These are phyloP conservation scores for Escovopsis sp. DNA, from an alignment of 2,329 filamentous ascomycete species.

Conservation along the genomic window DNA sequence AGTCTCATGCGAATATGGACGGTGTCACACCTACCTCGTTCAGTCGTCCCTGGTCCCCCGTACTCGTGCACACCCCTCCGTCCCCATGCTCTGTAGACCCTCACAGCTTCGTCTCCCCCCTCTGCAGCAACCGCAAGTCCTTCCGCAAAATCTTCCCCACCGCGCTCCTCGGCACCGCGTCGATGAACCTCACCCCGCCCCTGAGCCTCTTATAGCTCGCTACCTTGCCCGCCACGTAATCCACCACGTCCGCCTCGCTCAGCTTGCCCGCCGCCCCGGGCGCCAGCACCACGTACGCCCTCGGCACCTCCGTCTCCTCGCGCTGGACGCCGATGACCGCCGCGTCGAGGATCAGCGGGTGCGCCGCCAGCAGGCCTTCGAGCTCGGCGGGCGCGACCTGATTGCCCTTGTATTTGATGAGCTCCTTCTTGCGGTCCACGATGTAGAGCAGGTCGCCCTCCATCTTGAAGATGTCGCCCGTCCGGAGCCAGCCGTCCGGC, in stretches of 20 bases:
- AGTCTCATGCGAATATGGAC: no score
- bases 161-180: slow-evolving; percentile 52
- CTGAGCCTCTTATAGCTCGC: slow-evolving; percentile 49
- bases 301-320: slow-evolving; percentile 31
- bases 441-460: slow-evolving; percentile 59
- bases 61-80: no score
- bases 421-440: slow-evolving; percentile 65
- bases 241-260: slow-evolving; percentile 11
- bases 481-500: slow-evolving; percentile 51
- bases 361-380: slow-evolving; percentile 28
- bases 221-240: slow-evolving; percentile 13
- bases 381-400: slow-evolving; percentile 54
- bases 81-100: background rate
- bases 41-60: no score
- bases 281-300: slow-evolving; percentile 20
- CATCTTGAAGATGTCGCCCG: slow-evolving; percentile 62
- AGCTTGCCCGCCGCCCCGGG: slow-evolving; percentile 10
- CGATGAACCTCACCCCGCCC: slow-evolving; percentile 51
- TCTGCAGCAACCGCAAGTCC: slow-evolving; percentile 19
- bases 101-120: slow-evolving; percentile 17
- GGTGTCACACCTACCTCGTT: no score
- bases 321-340: slow-evolving; percentile 44
- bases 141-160: slow-evolving; percentile 31
- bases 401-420: slow-evolving; percentile 40
- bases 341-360: slow-evolving; percentile 34